Evolutionary conservation across 1,284 basidiomycete genomes (phyloP), one percentile per base, ranked within the genome.

Genomic region (Phenoliferia sp.): DNA sequence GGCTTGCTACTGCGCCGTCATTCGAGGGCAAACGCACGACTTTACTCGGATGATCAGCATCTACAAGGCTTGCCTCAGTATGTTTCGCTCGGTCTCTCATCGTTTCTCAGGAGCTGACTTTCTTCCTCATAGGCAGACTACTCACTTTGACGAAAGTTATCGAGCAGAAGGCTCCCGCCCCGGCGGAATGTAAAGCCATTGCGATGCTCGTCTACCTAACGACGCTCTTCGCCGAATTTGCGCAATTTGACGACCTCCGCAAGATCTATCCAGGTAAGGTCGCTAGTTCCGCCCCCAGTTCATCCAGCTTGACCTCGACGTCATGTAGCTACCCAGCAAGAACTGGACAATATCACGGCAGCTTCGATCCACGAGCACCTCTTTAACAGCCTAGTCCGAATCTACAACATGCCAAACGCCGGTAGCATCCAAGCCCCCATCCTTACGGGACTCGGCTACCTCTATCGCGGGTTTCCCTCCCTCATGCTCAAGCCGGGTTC

Each of bases 391-490:
- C 84, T 95, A 59, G 80, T 97, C 33, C 81, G 82, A 36, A 79
- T 94, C 12, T 89, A 92, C 75, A 81, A 86, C 62, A 88, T 86
- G 69, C 84, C 85, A 64, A 77, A 77, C 1, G 85, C 86, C 55
- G 65, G 80, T 3, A 79, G 81, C 17, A 80, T 90, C 59, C 85
- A 87, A 39, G 84, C 85, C 5, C 84, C 88, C 26, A 83, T 89
- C 22, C 76, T 94, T 67, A 78, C 92, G 72, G 94, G 92, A 74
- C 81, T 99, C 34, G 94, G 80, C 10, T 95, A 90, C 77, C 79
- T 99, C 4, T 98, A 94, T 81, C 88, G 92, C n/a, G 87, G 92
- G 7, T 88, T 94, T 72, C 94, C 95, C 1, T 88, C 87, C 0
- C 80, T 97, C 67, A 93, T 98, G 86, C 90, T 90, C 0, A 80